Evolutionary conservation across 2,329 filamentous ascomycete species (phyloP), one percentile per base, ranked within the genome.

Genomic region (Colletotrichum gigasporum): DNA sequence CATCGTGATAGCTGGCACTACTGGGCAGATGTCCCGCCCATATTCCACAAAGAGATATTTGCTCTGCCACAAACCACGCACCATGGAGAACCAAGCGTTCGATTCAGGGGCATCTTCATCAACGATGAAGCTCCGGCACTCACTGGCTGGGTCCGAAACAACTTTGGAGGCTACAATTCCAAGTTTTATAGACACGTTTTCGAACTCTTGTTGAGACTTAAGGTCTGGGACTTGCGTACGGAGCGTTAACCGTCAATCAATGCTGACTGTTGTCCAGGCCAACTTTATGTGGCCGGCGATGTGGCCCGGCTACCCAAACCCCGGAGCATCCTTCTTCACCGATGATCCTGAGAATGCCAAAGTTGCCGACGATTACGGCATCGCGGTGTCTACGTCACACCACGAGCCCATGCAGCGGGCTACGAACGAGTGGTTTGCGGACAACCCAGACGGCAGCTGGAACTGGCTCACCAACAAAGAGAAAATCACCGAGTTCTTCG

Each of bases 251-350:
- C 11, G 7, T 11, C n/a, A 16, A 5, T n/a, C n/a, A n/a, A 26
- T 28, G 18, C 64, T 53, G 2, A 57, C 26, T 9, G 4, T 34
- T 50, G 22, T 20, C 10, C n/a, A 80, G 66, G 86, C 87, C 2
- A 91, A 91, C 71, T 90, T 89, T 67, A 76, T 91, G 55, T 91
- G 89, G 89, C 89, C 88, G 0, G 87, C 88, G 0, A 87, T 87
- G 83, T 91, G 88, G 87, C 82, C 84, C 5, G 79, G 76, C 11
- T 80, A 78, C 35, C 80, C 80, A 2, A 76, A 77, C 3, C 81
- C 80, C 0, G 80, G 80, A 8, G 82, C 83, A 34, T 86, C 85
- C 67, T 90, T 91, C 75, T 86, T 87, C 68, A 82, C 86, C 0
- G 88, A 90, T 50, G 88, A 91, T 53, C 78, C 82, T 0, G 75